Conservation (phyloP, 208 protist species). For the Novymonas esmeraldas region DNA sequence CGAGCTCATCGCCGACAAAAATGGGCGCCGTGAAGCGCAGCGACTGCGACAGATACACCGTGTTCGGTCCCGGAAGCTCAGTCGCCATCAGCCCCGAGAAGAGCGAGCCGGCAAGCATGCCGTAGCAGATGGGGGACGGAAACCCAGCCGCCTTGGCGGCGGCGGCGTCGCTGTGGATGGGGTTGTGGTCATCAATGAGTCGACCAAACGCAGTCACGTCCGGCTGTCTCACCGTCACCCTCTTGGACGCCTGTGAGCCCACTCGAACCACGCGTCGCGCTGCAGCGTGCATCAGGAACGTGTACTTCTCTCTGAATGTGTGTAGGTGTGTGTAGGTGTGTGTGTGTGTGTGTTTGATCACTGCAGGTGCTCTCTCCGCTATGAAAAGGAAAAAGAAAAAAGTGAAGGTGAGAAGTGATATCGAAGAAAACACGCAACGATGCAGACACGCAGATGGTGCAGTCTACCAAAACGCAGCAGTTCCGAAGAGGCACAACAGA, state of each 20-base stretch:
- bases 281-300: conserved; percentile 11
- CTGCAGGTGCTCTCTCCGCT: no score
- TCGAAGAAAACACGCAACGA: no score
- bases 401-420: no score
- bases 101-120: conserved; percentile 83
- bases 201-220: conserved; percentile 76
- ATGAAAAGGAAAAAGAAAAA: no score
- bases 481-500: no score
- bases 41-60: conserved; percentile 88
- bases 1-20: conserved; percentile 82
- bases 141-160: conserved; percentile 84
- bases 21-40: conserved; percentile 75
- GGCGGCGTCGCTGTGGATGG: conserved; percentile 70
- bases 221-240: conserved; percentile 45
- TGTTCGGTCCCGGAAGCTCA: conserved; percentile 80
- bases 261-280: conserved; percentile 59
- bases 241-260: conserved; percentile 53
- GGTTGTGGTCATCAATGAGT: conserved; percentile 84
- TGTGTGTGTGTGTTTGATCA: neutral
- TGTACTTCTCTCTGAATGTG: neutral
- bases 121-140: conserved; percentile 73
- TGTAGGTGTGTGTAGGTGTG: neutral
- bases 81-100: conserved; percentile 88
- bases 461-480: no score
- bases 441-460: no score